Percentiles rank a stretch among this genome's conserved stretches.
These are phyloP conservation scores for Saraca asoca DNA, from an alignment of 331 rosid species.

Conservation along the genomic window DNA sequence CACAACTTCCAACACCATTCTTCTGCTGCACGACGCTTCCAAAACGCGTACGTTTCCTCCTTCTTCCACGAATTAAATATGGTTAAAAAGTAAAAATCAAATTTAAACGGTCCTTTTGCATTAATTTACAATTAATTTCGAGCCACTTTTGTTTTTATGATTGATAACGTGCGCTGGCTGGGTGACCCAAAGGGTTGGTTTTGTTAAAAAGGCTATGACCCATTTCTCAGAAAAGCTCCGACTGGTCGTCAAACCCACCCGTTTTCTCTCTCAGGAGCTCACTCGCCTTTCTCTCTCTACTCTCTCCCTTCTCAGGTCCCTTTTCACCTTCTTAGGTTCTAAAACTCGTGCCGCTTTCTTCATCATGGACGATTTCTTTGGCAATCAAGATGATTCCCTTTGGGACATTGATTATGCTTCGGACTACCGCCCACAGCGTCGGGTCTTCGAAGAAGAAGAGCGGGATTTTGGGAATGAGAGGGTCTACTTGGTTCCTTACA, in stretches of 20 bases:
- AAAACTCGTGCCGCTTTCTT: constrained; percentile 56
- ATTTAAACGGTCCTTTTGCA: too few species aligned
- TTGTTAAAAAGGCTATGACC: constrained; percentile 47
- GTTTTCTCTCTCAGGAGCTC: constrained; percentile 54
- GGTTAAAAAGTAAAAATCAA: too few species aligned
- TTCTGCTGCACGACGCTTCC: neutral
- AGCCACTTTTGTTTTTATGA: too few species aligned
- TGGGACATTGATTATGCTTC: constrained; percentile 52
- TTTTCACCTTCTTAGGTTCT: constrained; percentile 53
- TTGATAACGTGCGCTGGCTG: too few species aligned
- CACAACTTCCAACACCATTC: neutral
- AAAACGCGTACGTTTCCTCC: neutral
- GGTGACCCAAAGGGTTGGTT: too few species aligned
- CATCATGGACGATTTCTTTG: constrained; percentile 56
- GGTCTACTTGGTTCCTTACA: constrained; percentile 63
- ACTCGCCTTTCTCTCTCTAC: constrained; percentile 50
- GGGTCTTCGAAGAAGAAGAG: constrained; percentile 44
- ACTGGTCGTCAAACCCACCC: constrained; percentile 49
- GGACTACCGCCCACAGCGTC: constrained; percentile 56
- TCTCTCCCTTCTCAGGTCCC: constrained; percentile 62
- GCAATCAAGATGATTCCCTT: constrained; percentile 33
- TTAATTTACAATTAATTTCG: too few species aligned
- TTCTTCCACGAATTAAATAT: too few species aligned
- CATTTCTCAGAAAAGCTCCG: constrained; percentile 62
- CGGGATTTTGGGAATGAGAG: constrained; percentile 39